phyloP scores from a whole-genome alignment of 2,329 filamentous ascomycete species.

The Fusarium incarnatum region DNA sequence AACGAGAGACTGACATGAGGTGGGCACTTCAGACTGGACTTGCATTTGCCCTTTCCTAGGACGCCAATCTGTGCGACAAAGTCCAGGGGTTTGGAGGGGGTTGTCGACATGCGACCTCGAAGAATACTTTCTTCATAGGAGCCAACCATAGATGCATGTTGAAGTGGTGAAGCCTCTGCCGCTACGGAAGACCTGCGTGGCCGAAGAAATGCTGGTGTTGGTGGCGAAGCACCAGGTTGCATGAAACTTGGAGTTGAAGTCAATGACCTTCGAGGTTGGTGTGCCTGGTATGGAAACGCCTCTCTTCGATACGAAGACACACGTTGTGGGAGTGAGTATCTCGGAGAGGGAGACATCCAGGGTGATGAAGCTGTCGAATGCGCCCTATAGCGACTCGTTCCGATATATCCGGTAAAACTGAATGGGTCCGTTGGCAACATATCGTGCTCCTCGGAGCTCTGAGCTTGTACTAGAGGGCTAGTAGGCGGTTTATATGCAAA shows the following conservation, averaged over 20 bases:
- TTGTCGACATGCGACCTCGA: conserved; percentile 95
- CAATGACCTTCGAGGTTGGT: conserved; percentile 81
- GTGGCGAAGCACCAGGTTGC: conserved; percentile 58
- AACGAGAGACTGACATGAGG: conserved; percentile 91
- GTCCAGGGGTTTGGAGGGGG: conserved; percentile 89
- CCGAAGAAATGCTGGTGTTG: conserved; percentile 63
- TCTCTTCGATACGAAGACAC: conserved; percentile 65
- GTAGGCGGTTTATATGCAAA: conserved; percentile 91
- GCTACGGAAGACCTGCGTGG: conserved; percentile 76
- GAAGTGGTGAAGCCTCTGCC: conserved; percentile 80
- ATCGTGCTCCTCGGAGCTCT: conserved; percentile 80
- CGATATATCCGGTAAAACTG: conserved; percentile 58
- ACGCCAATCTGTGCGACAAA: conserved; percentile 97
- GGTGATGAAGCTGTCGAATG: conserved; percentile 68
- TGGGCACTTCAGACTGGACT: conserved; percentile 84
- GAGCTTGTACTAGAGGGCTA: conserved; percentile 89
- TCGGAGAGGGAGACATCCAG: conserved; percentile 56
- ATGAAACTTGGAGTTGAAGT: conserved; percentile 64
- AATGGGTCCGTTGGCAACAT: conserved; percentile 65
- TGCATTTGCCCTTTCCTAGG: conserved; percentile 88
- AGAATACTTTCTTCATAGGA: conserved; percentile 98
- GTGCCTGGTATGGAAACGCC: conserved; percentile 76
- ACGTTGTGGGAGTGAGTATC: conserved; percentile 45
- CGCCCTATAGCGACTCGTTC: conserved; percentile 75
- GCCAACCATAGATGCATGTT: conserved; percentile 95